Evolutionary conservation across 1,284 basidiomycete species (phyloP).

Genomic region (Tilletia walkeri): DNA sequence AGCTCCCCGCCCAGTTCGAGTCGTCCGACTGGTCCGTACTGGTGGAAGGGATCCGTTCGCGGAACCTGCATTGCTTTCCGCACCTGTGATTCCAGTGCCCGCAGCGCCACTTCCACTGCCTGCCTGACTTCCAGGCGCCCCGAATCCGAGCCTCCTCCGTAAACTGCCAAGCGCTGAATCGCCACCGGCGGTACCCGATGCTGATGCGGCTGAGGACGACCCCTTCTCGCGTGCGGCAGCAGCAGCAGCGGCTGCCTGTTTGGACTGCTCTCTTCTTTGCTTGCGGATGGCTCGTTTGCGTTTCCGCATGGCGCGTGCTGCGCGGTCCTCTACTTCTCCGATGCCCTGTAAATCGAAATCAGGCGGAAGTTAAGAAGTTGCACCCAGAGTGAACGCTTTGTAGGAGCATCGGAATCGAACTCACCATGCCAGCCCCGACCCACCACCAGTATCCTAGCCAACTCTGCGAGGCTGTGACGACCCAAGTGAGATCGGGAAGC

Average conservation of each 20-base stretch:
- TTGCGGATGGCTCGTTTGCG: slow-evolving; percentile 20
- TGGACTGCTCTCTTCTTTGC: slow-evolving; percentile 20
- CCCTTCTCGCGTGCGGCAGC: slow-evolving; percentile 30
- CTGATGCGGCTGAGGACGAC: slow-evolving; percentile 26
- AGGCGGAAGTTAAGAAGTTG: too few species aligned
- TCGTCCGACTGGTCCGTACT: not conserved
- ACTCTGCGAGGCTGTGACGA: slow-evolving; percentile 54
- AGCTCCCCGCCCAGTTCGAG: not conserved
- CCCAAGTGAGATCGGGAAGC: slow-evolving; percentile 51
- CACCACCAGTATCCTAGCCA: slow-evolving; percentile 57
- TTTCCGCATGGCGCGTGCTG: slow-evolving; percentile 33
- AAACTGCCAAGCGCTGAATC: slow-evolving; percentile 5
- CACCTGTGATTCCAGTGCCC: not conserved
- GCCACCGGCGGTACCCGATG: slow-evolving; percentile 23
- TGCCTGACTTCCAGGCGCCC: not conserved
- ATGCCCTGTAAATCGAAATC: slow-evolving; percentile 36
- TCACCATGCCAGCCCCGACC: slow-evolving; percentile 53
- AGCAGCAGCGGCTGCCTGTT: slow-evolving; percentile 36
- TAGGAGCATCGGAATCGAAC: not conserved
- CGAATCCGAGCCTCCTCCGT: slow-evolving; percentile 13
- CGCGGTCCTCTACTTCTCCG: slow-evolving; percentile 53
- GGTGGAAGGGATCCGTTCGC: not conserved
- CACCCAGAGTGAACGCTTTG: not conserved
- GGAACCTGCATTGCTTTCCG: not conserved
- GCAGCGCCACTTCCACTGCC: not conserved